Evolutionary conservation across 257 asterid species (phyloP).

Genomic region (Solanum chilense): DNA sequence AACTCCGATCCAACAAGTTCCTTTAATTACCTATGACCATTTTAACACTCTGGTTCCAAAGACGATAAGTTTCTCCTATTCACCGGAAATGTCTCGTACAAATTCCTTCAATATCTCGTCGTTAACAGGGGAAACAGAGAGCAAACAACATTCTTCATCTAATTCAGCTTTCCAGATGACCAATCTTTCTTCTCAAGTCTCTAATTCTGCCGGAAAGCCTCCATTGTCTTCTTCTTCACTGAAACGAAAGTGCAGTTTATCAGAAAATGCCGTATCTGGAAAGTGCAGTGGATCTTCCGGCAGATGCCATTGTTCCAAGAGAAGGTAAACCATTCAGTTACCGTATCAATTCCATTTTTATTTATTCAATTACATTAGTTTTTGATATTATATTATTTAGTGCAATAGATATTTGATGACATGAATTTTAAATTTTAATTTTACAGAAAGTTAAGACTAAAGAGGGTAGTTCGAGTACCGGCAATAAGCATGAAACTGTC

Average conservation of each 20-base stretch:
- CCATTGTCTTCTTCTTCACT: constrained; percentile 59
- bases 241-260: constrained; percentile 58
- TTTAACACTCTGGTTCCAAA: constrained; percentile 14
- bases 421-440: background rate
- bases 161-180: constrained; percentile 36
- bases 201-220: constrained; percentile 58
- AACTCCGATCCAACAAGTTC: constrained; percentile 82
- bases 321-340: constrained; percentile 23
- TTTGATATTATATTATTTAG: background rate
- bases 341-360: background rate
- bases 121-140: constrained; percentile 40
- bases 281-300: constrained; percentile 71
- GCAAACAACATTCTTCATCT: constrained; percentile 24
- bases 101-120: constrained; percentile 44
- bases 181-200: constrained; percentile 32
- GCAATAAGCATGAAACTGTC: constrained; percentile 92
- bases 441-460: constrained; percentile 49
- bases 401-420: background rate
- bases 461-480: constrained; percentile 68
- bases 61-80: constrained; percentile 50
- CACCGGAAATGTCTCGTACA: constrained; percentile 39
- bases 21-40: background rate
- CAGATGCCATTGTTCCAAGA: constrained; percentile 85
- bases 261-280: constrained; percentile 61
- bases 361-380: background rate